Base-by-base conservation (phyloP, 2,329 filamentous ascomycete species). In the Trichoderma polysporum region DNA sequence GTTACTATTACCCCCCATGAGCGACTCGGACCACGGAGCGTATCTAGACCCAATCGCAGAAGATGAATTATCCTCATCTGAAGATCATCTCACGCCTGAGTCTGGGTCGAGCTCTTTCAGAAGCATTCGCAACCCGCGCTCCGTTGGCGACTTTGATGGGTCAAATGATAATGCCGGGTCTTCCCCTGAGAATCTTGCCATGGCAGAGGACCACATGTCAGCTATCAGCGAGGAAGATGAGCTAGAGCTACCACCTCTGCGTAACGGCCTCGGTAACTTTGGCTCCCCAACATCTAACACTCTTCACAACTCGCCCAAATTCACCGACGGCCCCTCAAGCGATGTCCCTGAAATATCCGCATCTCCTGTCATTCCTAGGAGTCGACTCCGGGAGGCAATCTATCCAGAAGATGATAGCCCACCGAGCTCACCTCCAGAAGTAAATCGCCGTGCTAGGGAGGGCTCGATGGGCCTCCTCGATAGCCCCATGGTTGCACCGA, bases 391-490 rank as follows among this genome's bases (percentile, higher is more conserved):
- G 10, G 73, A 79, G 66, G 70, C 75, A 13, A 68, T 74, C 25
- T 73, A 82, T 75, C 63, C 79, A 70, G 78, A 78, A 47, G 75
- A 78, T 47, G 75, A 79, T 19, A 85, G 82, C 68, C 81, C 82
- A 4, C 81, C 83, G 2, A 84, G 82, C 73, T 85, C 84, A 5
- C 84, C 84, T 4, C 82, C 82, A 0, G 71, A 74, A 39, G 69
- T 71, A 1, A n/a, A 29, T 27, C 63, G 31, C 25, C 47, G 29
- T 29, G 17, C 41, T 6, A 33, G 60, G 25, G 63, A 45, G 27
- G 27, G 31, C 15, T 81, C 81, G 2, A 75, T 81, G 29, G 79
- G 79, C 6, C 82, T 83, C 50, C 80, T 79, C 56, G 82, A 82
- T 45, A 80, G 80, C 69, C 83, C 83, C n/a, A 77, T 82, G 13